Conservation (phyloP, 352 stramenopile genomes). For the Globisporangium recalcitrans region DNA sequence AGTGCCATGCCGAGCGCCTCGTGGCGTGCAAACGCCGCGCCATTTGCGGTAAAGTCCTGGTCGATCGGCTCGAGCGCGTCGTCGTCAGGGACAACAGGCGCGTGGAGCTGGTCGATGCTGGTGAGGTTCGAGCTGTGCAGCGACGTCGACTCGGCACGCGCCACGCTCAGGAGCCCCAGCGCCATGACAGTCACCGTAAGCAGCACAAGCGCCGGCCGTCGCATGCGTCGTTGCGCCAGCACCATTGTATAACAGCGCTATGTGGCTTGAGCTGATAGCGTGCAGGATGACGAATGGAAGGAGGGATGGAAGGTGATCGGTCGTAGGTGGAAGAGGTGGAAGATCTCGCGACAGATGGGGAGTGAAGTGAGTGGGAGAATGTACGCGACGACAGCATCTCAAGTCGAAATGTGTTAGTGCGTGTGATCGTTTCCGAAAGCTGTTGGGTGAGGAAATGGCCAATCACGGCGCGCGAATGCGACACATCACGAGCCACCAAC, state of each 20-base stretch:
- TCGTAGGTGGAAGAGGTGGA: not conserved
- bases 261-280: too few relatives aligned
- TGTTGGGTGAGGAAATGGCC: not conserved
- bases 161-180: not conserved
- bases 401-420: too few relatives aligned
- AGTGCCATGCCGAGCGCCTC: slow-evolving; percentile 48
- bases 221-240: not conserved
- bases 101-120: not conserved
- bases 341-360: not conserved
- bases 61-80: not conserved
- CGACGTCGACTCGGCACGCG: not conserved
- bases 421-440: not conserved
- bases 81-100: not conserved
- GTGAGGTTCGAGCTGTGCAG: not conserved
- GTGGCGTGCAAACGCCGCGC: slow-evolving; percentile 30
- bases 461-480: not conserved
- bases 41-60: slow-evolving; percentile 17
- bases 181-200: not conserved
- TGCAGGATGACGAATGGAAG: not conserved
- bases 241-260: too few relatives aligned
- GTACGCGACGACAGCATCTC: not conserved
- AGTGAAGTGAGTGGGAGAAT: not conserved
- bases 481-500: not conserved
- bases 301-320: not conserved
- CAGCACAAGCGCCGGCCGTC: too few relatives aligned